Conservation (phyloP, 495 filamentous ascomycete species). For the Penicillium waksmanii region DNA sequence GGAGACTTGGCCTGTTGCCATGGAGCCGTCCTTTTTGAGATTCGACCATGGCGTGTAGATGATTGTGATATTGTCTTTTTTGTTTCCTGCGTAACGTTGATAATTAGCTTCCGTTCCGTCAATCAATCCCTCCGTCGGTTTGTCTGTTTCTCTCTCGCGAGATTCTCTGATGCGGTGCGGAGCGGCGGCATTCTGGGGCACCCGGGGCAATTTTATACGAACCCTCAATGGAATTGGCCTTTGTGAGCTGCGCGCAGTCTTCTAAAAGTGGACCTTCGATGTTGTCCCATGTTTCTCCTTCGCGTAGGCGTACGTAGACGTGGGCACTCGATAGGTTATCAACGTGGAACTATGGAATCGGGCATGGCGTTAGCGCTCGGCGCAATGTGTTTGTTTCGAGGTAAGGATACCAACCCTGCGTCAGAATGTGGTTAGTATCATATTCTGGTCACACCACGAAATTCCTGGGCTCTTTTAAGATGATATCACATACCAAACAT, state of each 20-base stretch:
- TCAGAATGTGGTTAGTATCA: no score
- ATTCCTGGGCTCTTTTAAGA: no score
- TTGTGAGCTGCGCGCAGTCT: conserved; percentile 93
- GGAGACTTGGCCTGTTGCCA: conserved; percentile 92
- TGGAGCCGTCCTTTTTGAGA: conserved; percentile 91
- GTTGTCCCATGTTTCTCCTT: conserved; percentile 83
- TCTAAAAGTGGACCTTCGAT: conserved; percentile 75
- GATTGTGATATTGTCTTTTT: conserved; percentile 95
- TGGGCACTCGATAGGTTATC: conserved; percentile 97
- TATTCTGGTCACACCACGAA: no score
- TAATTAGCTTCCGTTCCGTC: no score
- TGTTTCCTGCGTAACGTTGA: conserved; percentile 66
- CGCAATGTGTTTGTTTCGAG: neutral
- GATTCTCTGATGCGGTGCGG: no score
- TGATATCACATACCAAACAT: conserved; percentile 92
- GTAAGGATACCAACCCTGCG: neutral
- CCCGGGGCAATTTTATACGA: conserved; percentile 2
- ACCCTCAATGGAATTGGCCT: conserved; percentile 99
- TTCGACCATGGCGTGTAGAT: conserved; percentile 99
- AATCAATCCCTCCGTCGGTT: no score
- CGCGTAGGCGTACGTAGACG: conserved; percentile 84
- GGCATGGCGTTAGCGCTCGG: conserved; percentile 23
- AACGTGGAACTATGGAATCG: conserved; percentile 76
- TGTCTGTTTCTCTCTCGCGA: no score
- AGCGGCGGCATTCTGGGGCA: no score